These are phyloP conservation scores for Sarocladium oryzae DNA, from an alignment of 2,329 filamentous ascomycete genomes.

Conservation along the genomic window DNA sequence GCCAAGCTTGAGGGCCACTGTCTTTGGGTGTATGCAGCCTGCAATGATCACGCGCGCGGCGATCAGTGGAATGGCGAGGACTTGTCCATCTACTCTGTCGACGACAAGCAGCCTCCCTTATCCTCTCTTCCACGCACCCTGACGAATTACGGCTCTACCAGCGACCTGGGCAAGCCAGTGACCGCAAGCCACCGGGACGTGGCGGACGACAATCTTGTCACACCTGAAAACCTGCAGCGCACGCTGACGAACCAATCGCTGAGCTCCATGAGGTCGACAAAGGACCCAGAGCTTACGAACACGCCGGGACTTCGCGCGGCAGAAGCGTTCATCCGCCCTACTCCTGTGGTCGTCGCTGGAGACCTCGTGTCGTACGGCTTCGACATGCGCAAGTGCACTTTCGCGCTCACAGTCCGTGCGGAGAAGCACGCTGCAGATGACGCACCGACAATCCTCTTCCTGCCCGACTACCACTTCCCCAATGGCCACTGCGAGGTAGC, in stretches of 20 bases:
- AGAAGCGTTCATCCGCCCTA: constrained; percentile 86
- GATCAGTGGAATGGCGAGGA: constrained; percentile 99
- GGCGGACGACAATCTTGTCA: constrained; percentile 54
- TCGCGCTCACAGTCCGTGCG: constrained; percentile 64
- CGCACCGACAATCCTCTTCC: constrained; percentile 71
- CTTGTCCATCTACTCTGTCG: constrained; percentile 78
- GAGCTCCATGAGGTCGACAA: constrained; percentile 47
- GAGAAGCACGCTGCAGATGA: constrained; percentile 52
- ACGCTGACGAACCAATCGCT: constrained; percentile 64
- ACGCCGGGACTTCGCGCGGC: constrained; percentile 77
- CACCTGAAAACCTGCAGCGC: constrained; percentile 67
- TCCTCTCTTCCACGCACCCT: constrained; percentile 41
- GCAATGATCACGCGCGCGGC: constrained; percentile 82
- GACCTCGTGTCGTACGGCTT: constrained; percentile 68
- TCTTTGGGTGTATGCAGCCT: constrained; percentile 77
- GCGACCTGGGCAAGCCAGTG: constrained; percentile 26
- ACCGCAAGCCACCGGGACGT: constrained; percentile 24
- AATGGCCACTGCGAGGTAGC: constrained; percentile 63
- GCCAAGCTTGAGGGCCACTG: constrained; percentile 79
- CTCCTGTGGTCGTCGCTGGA: constrained; percentile 70
- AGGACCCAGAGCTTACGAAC: constrained; percentile 52
- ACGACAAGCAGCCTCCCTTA: constrained; percentile 62
- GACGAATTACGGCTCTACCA: constrained; percentile 36
- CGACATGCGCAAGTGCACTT: constrained; percentile 72
- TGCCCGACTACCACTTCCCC: constrained; percentile 92